Base-by-base conservation (phyloP, 257 asterid genomes). In the Nicotiana undulata region DNA sequence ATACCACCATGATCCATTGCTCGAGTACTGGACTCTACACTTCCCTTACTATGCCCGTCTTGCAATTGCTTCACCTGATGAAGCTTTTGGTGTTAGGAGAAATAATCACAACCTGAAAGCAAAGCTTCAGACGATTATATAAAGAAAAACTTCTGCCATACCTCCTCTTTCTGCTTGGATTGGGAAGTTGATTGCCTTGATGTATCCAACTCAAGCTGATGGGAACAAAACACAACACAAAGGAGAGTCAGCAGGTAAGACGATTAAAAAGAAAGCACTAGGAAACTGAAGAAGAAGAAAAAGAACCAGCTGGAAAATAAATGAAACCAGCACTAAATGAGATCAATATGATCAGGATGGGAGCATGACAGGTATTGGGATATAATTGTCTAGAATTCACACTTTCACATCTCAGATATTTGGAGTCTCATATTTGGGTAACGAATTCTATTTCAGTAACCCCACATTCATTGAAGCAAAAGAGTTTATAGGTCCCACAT, bases 201-300 rank as follows among this genome's bases (percentile, higher is more conserved):
- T 60, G 86, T 63, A 61, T 91, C 91, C 64, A 79, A 82, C 31
- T 86, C 95, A n/a, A 84, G 88, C 97, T 93, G 91, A 78, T 81
- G 75, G 28, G 49, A 20, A 79, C 51, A 2, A 28, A 29, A 37
- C 12, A 79, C 15, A 76, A 61, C 52, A 24, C 31, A 82, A 51
- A 77, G 31, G 77, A 46, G 12, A 63, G 64, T 64, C 29, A 8
- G 32, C 53, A 64, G 82, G 44, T 49, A 74, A 74, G 26, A 74
- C 28, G 5, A 74, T 74, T 15, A 46, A 24, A 28, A 74, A 24
- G 18, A 74, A 74, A 15, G 26, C 79, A 74, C 79, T 16, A 12
- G 15, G 16, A 74, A 26, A 49, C 40, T 24, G 79, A 8, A 15
- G 60, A 74, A 49, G 78, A 72, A 49, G 78, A 46, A 26, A 40